Evolutionary conservation across 331 rosid species (phyloP), one percentile per base, ranked within the genome.

Genomic region (Pyracantha coccinea): DNA sequence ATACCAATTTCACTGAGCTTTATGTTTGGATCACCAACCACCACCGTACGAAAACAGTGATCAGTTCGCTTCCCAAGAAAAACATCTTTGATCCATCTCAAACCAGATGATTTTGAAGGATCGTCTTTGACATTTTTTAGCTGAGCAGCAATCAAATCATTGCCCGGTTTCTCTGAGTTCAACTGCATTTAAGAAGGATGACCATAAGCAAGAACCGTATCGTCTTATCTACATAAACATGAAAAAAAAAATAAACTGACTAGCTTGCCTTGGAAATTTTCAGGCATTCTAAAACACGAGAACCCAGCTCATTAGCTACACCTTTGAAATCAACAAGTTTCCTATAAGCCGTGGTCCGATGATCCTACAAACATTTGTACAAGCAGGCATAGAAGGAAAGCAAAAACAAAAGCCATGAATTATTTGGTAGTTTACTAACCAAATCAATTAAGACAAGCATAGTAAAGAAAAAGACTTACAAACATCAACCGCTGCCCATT

Each of bases 51-150:
- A 69, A 90, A 90, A 68, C 92, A 79, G 75, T 89, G 88, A 75
- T 92, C 91, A 78, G 89, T 92, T 69, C 99, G 92, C 81, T 95
- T 95, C 78, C 92, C 99, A 70, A 95, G 89, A 84, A 95, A 85
- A 61, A 95, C 97, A 75, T 95, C 99, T 83, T 95, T 95, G 73
- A 95, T 78, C 97, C 97, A 95, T 83, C 96, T 90, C 86, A 86
- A 89, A 71, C 99, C 99, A 66, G 89, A 90, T 19, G 96, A 77
- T 71, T 83, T 86, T 33, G 93, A 89, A 47, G 92, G 85, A 86
- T 86, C 82, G 65, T 92, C 97, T 21, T 74, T 85, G 70, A 85
- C 81, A 72, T 72, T 95, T 41, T 77, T 85, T 81, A 84, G 86
- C 75, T 86, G 88, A 52, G 78, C 66, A 27, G 79, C 80, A 76